Evolutionary conservation across 768 basidiomycete genomes (phyloP).

Genomic region (Ephemerocybe angulata): DNA sequence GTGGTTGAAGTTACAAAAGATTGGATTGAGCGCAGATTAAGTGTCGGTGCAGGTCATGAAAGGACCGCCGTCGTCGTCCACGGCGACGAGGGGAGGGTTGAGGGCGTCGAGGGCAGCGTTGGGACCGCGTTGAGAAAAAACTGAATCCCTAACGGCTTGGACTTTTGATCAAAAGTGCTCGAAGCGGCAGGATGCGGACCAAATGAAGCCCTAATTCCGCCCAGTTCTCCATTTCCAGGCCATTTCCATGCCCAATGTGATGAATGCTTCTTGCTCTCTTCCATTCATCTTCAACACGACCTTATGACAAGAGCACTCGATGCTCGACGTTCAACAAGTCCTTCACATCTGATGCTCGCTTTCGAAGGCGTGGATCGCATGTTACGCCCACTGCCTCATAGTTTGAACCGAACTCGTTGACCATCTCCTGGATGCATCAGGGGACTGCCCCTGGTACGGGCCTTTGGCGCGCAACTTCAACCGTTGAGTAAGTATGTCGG

Average conservation of each 20-base stretch:
- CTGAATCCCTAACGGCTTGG: neutral
- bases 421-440: too few relatives aligned
- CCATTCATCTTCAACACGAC: neutral
- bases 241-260: neutral
- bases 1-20: conserved; percentile 12
- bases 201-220: neutral
- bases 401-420: too few relatives aligned
- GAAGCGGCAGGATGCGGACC: neutral
- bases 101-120: conserved; percentile 14
- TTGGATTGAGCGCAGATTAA: conserved; percentile 13
- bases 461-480: too few relatives aligned
- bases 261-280: neutral
- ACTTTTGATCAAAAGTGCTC: too few relatives aligned
- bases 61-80: conserved; percentile 26
- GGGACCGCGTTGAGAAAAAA: neutral
- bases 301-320: neutral
- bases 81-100: conserved; percentile 24
- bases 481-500: too few relatives aligned
- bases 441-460: too few relatives aligned
- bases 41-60: conserved; percentile 20
- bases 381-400: too few relatives aligned
- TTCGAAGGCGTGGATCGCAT: neutral
- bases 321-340: neutral
- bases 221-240: neutral
- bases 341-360: neutral